These are phyloP conservation scores for Plasmodium fragile DNA, from an alignment of 169 alveolate genomes.

Conservation along the genomic window DNA sequence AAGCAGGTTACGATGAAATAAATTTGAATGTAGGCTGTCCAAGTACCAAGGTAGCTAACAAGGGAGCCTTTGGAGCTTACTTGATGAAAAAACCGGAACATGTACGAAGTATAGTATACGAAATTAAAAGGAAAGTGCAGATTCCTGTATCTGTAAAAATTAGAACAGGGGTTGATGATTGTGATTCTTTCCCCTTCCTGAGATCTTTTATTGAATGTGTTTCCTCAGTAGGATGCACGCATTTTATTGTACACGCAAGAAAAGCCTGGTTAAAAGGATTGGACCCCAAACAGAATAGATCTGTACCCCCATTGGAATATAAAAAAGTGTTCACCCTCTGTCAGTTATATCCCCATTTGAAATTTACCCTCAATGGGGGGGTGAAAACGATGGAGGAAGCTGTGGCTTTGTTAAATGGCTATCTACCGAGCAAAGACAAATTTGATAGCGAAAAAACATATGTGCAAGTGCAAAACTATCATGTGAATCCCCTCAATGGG, in stretches of 20 bases:
- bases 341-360: slow-evolving; percentile 91
- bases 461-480: slow-evolving; percentile 34
- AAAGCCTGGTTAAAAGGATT: slow-evolving; percentile 95
- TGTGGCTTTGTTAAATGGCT: slow-evolving; percentile 78
- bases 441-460: slow-evolving; percentile 31
- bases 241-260: slow-evolving; percentile 96
- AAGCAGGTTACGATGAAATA: slow-evolving; percentile 94
- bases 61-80: slow-evolving; percentile 97
- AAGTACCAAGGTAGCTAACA: slow-evolving; percentile 91
- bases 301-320: slow-evolving; percentile 93
- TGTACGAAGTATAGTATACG: slow-evolving; percentile 89
- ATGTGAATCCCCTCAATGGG: slow-evolving; percentile 79
- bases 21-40: slow-evolving; percentile 97
- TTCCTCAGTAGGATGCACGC: slow-evolving; percentile 90
- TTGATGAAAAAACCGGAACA: slow-evolving; percentile 94
- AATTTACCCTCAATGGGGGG: slow-evolving; percentile 96
- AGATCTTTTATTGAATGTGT: slow-evolving; percentile 83
- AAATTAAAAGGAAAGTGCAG: slow-evolving; percentile 72
- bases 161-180: slow-evolving; percentile 96
- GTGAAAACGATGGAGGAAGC: slow-evolving; percentile 84
- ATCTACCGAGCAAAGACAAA: slow-evolving; percentile 6
- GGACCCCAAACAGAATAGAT: slow-evolving; percentile 94
- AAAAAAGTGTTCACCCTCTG: slow-evolving; percentile 91
- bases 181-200: slow-evolving; percentile 88
- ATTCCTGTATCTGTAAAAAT: slow-evolving; percentile 95